These are phyloP conservation scores for Eleusine indica DNA, from an alignment of 176 grass and related monocot species.

Conservation along the genomic window DNA sequence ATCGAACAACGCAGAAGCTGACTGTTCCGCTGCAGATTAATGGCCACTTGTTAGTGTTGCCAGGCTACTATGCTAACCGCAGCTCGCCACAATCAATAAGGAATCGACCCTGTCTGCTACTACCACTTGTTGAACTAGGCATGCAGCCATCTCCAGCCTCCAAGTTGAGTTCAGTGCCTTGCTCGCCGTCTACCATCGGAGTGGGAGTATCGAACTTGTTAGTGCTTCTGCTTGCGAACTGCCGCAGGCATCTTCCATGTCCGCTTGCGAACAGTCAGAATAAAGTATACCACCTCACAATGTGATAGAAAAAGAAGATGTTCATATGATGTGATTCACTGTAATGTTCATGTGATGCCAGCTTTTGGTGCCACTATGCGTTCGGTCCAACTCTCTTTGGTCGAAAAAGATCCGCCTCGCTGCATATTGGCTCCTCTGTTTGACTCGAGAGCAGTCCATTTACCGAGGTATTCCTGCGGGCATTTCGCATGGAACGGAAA, in stretches of 20 bases:
- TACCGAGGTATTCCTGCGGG: not conserved
- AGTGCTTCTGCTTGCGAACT: not conserved
- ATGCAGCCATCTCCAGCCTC: not conserved
- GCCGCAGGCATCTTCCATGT: not conserved
- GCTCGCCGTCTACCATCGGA: not conserved
- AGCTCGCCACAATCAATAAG: constrained; percentile 3
- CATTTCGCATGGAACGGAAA: not conserved
- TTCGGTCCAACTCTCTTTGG: not conserved
- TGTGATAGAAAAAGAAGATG: not conserved
- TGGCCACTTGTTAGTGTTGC: constrained; percentile 10
- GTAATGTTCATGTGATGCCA: not conserved
- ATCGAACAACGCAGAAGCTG: constrained; percentile 8
- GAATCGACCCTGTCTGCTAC: not conserved
- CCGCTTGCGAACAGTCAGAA: not conserved
- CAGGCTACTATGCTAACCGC: constrained; percentile 23
- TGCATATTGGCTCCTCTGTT: not conserved
- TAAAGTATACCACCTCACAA: not conserved
- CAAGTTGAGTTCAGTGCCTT: constrained; percentile 5
- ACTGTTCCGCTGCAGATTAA: constrained; percentile 20
- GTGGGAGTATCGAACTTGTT: not conserved
- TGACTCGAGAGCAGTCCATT: not conserved
- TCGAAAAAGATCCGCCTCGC: not conserved
- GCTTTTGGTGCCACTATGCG: constrained; percentile 10
- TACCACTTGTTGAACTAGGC: constrained; percentile 29
- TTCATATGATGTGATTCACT: constrained; percentile 6